Conservation (phyloP, 331 rosid species). For the Arachis monticola region DNA sequence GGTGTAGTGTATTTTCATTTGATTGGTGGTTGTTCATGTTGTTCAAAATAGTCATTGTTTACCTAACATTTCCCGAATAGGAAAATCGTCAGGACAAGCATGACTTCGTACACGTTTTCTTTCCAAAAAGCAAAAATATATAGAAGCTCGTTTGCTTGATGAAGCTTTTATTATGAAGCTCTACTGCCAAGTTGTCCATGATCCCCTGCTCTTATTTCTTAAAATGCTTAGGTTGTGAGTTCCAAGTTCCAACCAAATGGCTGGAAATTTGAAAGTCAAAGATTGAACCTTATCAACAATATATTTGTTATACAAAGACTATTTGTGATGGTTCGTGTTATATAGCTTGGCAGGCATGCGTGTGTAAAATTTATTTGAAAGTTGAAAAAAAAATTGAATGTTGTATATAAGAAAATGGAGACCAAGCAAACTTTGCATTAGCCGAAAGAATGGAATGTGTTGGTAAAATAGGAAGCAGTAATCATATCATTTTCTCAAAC, state of each 20-base stretch:
- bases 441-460: conserved; percentile 40
- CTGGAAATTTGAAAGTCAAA: not conserved
- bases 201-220: not conserved
- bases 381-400: not conserved
- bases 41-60: too few relatives aligned
- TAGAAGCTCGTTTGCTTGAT: too few relatives aligned
- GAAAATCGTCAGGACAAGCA: too few relatives aligned
- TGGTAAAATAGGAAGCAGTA: conserved; percentile 20
- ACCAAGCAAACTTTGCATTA: conserved; percentile 15
- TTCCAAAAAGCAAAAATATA: too few relatives aligned
- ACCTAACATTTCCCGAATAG: too few relatives aligned
- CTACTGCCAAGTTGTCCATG: not conserved
- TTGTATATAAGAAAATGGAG: not conserved
- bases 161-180: too few relatives aligned
- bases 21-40: too few relatives aligned
- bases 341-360: conserved; percentile 27
- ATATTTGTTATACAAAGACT: not conserved
- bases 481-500: conserved; percentile 79
- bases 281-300: not conserved
- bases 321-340: not conserved
- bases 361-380: not conserved
- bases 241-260: not conserved
- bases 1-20: too few relatives aligned
- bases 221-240: not conserved
- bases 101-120: too few relatives aligned